Evolutionary conservation across 139 green algal species (phyloP), one percentile per base, ranked within the genome.

Genomic region (Pleodorina starrii): DNA sequence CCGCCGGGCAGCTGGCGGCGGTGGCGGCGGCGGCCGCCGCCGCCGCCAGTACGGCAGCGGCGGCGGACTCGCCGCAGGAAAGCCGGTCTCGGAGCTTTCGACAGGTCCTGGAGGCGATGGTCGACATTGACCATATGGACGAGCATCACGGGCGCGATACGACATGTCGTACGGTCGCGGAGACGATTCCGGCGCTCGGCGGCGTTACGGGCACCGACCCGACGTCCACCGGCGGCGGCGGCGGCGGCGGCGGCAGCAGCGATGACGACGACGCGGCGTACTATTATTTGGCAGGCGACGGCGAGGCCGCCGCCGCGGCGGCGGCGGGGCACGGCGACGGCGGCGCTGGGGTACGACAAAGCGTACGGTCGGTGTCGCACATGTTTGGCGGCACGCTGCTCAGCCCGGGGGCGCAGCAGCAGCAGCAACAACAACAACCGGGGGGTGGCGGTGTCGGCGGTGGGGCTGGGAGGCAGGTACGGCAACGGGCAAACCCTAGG

Each of bases 81-180:
- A 51, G 48, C 32, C 50, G 76, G 27, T 59, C 38, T 9, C 79
- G 43, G 10, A 43, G 72, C 60, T 42, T 87, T 29, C 36, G 59
- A 0, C 60, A 77, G 44, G 9, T 87, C 17, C 43, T 87, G 44
- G 60, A 63, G 6, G 60, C 43, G 21, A 63, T 87, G 60, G 60
- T 87, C 17, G 81, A 87, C 32, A 16, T 48, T 21, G 81, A 87
- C 46, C 81, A 87, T 42, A 77, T 25, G 81, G 81, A 87, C 60
- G 60, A 59, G 57, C 79, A 86, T 32, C 79, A 60, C 1, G 59
- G 63, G 29, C 59, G 68, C 29, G 79, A 66, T 43, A 57, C 79
- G 32, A 17, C 57, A 35, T 76, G 36, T 38, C 81, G 81, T 68
- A 87, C 81, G 7, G 60, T 77, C 16, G 81, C 81, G 29, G 81